These are phyloP conservation scores for Mycena vitilis DNA, from an alignment of 768 basidiomycete genomes.

Conservation along the genomic window DNA sequence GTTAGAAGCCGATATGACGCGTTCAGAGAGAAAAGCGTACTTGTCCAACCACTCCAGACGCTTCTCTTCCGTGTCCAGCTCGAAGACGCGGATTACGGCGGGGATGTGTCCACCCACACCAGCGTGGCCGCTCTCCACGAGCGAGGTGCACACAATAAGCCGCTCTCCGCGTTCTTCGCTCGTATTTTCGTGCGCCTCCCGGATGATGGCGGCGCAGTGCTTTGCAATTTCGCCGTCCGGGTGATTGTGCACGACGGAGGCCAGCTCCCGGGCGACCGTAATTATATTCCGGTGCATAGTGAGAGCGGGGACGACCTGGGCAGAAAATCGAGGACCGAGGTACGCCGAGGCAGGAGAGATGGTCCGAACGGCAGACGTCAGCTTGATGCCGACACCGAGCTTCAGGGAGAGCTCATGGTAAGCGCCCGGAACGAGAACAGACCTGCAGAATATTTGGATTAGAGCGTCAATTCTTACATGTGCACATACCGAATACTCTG, in stretches of 20 bases:
- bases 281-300: slow-evolving; percentile 60
- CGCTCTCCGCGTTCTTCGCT: slow-evolving; percentile 62
- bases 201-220: slow-evolving; percentile 64
- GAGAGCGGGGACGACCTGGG: slow-evolving; percentile 61
- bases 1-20: too few relatives aligned
- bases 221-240: slow-evolving; percentile 64
- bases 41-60: slow-evolving; percentile 61
- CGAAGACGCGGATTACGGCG: slow-evolving; percentile 62
- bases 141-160: slow-evolving; percentile 66
- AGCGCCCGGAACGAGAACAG: slow-evolving; percentile 63
- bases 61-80: slow-evolving; percentile 63
- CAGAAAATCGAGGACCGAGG: slow-evolving; percentile 67
- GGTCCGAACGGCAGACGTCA: slow-evolving; percentile 68
- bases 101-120: slow-evolving; percentile 58
- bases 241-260: slow-evolving; percentile 61
- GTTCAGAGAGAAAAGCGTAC: slow-evolving; percentile 43
- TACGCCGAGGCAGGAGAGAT: slow-evolving; percentile 71
- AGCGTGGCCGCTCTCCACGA: slow-evolving; percentile 66
- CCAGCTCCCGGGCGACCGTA: slow-evolving; percentile 67
- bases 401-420: slow-evolving; percentile 63
- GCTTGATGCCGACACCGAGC: slow-evolving; percentile 64
- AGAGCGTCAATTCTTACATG: slow-evolving; percentile 12
- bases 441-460: slow-evolving; percentile 46
- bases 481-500: slow-evolving; percentile 61
- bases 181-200: slow-evolving; percentile 62